Evolutionary conservation across 1,139 yeast genomes (phyloP), one percentile per base, ranked within the genome.

Genomic region (Yamadazyma blattariae): DNA sequence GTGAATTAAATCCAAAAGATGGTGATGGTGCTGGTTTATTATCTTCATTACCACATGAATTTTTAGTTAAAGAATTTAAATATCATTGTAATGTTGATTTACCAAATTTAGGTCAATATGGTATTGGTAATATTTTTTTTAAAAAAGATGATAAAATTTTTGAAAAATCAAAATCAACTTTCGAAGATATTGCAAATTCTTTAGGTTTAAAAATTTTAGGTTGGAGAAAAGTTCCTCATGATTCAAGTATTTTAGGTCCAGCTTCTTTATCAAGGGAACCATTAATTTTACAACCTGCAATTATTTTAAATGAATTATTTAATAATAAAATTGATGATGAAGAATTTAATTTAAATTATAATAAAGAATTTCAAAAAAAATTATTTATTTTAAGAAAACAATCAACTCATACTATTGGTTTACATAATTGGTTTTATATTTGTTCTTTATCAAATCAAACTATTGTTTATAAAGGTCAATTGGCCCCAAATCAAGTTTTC

Each of bases 11-110:
- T 57, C 95, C 97, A 20, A 79, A 90, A 53, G 97, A 92, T 57
- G 98, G 98, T 64, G 98, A 92, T 59, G 98, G 98, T 64, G 98
- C 98, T 28, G 98, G 98, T 60, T 89, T 92, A 44, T 79, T 92
- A 76, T 79, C 94, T 35, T 84, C 96, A 29, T 80, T 92, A 45
- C 97, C 97, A 28, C 96, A 90, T 65, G 81, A 75, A 48, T 87
- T 92, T 59, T 79, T 92, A 68, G 63, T 64, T 43, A 79, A 92
- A 58, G 97, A 92, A 64, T 90, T 90, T 61, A 77, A 78, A 50
- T 77, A 76, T 55, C 75, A 79, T 54, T 69, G 77, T 49, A 59
- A 80, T 38, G 64, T 79, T 32, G 71, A 69, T 32, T 64, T 82
- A 42, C 97, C 97, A 20, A 69, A 73, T 8, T 66, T 72, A 45